Evolutionary conservation across 2,329 filamentous ascomycete genomes (phyloP), one percentile per base, ranked within the genome.

Genomic region (Aureobasidium leucospermi): DNA sequence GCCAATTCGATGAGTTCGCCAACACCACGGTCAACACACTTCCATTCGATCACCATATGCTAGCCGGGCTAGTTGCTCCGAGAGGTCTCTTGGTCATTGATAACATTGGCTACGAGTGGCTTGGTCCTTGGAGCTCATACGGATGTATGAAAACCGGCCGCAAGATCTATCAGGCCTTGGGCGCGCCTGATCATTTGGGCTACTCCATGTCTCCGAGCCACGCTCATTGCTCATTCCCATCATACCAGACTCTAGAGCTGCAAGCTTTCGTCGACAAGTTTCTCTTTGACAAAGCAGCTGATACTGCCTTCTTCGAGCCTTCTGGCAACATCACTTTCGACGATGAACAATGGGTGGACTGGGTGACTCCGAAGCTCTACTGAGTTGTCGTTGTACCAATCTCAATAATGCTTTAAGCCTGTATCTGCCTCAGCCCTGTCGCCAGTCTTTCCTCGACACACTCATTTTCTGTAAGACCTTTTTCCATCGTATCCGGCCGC

Each of bases 21-120:
- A 74, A 72, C 62, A 73, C 75, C 62, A 76, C 78, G 19, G 48
- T 52, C 1, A 73, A 66, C 55, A 73, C 69, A 19, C 73, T 83
- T 39, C 81, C 82, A 58, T 77, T 78, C 63, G 82, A 84, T 68
- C 82, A 85, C 71, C 82, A 85, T 71, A 71, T 81, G 68, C 74
- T 84, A 16, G 81, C 81, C 10, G 81, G 77, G 31, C 72, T 85
- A 62, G 74, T 82, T 41, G 81, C 81, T 2, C 82, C 81, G 32
- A 76, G 81, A 39, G 81, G 81, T 4, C 73, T 84, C 46, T 73
- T 80, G 52, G 76, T 79, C 32, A 78, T 81, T 47, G 81, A 84
- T 73, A 85, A 84, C 67, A 78, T 82, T 65, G 78, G 78, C 28
- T 75, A 75, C 63, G 80, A 83, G 71, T 85, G 81, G 81, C 76